phyloP scores from a whole-genome alignment of 345 rosid genomes.

The Citrus trifoliata region DNA sequence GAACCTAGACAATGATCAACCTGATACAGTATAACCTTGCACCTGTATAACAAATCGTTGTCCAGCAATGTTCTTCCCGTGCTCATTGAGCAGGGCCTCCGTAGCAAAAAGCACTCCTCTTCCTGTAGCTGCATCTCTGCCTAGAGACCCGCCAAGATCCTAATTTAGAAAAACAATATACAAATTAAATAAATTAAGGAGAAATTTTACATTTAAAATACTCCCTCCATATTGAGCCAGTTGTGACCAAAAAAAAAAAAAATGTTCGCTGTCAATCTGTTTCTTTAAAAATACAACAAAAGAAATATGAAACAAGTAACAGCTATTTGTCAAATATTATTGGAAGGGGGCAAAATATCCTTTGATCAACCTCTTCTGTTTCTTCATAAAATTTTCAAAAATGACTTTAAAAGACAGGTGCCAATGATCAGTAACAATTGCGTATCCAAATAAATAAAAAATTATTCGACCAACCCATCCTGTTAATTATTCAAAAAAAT shows the following conservation, averaged over 20 bases:
- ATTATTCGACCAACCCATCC: neutral
- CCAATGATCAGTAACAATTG: neutral
- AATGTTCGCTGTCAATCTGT: neutral
- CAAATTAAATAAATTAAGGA: neutral
- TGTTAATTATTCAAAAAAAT: neutral
- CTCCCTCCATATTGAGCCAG: neutral
- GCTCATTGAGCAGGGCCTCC: constrained; percentile 88
- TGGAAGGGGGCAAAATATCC: no score
- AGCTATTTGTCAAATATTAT: neutral
- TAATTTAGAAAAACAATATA: constrained; percentile 11
- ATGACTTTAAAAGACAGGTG: neutral
- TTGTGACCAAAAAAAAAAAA: neutral
- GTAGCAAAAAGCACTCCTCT: constrained; percentile 91
- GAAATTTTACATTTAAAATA: neutral
- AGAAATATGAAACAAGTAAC: neutral
- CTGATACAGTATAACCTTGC: neutral
- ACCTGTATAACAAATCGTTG: constrained; percentile 90
- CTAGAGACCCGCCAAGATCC: constrained; percentile 98
- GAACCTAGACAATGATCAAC: neutral
- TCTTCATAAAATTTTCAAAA: neutral
- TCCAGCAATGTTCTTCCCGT: constrained; percentile 70
- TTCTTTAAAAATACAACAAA: neutral
- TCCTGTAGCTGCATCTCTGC: constrained; percentile 98
- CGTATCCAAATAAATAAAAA: neutral
- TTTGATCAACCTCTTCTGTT: neutral